Percentiles rank a stretch among this genome's conserved stretches.
Evolutionary conservation across 1,139 yeast genomes (phyloP).

Genomic region (Candida dubliniensis): DNA sequence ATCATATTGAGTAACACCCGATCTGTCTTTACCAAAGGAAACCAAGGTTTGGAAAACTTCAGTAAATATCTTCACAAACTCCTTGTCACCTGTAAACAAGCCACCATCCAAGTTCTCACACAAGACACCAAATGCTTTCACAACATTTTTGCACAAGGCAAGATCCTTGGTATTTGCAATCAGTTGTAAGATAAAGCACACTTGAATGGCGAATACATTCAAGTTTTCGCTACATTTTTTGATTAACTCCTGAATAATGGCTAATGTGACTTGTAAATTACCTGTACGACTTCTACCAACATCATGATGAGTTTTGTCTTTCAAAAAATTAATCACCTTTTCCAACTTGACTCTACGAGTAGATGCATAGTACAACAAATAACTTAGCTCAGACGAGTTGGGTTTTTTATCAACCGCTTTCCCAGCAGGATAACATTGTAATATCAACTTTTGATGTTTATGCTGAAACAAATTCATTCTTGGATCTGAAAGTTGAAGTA

Average conservation of each 20-base stretch:
- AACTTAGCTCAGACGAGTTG: slow-evolving; percentile 86
- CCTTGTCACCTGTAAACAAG: slow-evolving; percentile 70
- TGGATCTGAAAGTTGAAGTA: not conserved
- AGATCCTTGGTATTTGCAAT: slow-evolving; percentile 55
- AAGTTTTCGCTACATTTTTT: slow-evolving; percentile 78
- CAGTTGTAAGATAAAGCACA: slow-evolving; percentile 47
- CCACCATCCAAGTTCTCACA: slow-evolving; percentile 67
- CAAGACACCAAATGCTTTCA: slow-evolving; percentile 55
- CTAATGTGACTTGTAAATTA: slow-evolving; percentile 78
- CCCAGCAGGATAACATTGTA: slow-evolving; percentile 93
- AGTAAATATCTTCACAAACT: slow-evolving; percentile 53
- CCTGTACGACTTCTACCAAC: slow-evolving; percentile 61
- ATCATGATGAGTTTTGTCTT: slow-evolving; percentile 64
- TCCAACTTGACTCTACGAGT: slow-evolving; percentile 85
- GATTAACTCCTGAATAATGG: slow-evolving; percentile 67
- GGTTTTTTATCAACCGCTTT: slow-evolving; percentile 83
- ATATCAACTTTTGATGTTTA: slow-evolving; percentile 85
- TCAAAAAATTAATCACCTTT: slow-evolving; percentile 74
- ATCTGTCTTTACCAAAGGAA: slow-evolving; percentile 20
- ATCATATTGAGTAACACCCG: slow-evolving; percentile 30
- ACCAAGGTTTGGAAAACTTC: slow-evolving; percentile 40
- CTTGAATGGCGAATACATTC: slow-evolving; percentile 73
- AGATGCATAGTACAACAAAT: slow-evolving; percentile 86
- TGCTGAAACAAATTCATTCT: slow-evolving; percentile 49
- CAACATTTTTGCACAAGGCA: slow-evolving; percentile 52